Percentiles rank a stretch among this genome's conserved stretches.
phyloP scores from a whole-genome alignment of 306 rosid genomes.

The Quercus rubra region DNA sequence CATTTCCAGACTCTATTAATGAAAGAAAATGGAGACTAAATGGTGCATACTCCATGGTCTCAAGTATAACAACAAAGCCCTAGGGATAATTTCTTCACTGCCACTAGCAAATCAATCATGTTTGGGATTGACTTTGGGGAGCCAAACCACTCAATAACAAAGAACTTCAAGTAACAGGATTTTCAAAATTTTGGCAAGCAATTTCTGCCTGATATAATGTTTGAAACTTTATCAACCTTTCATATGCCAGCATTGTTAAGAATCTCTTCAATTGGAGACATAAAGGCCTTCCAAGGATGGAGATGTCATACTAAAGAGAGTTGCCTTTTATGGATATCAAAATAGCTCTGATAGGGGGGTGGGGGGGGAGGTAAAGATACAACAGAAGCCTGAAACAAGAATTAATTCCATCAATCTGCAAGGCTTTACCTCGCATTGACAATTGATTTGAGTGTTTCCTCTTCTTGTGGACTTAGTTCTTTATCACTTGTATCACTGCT shows the following conservation, averaged over 20 bases:
- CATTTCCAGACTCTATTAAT: neutral
- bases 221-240: neutral
- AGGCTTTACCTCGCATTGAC: constrained; percentile 66
- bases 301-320: neutral
- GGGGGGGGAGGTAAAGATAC: no score
- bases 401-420: neutral
- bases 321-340: neutral
- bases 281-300: neutral
- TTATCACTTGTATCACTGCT: no score
- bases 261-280: no score
- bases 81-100: neutral
- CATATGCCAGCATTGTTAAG: neutral
- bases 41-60: no score
- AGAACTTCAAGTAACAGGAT: neutral
- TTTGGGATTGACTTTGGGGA: no score
- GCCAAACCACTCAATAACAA: no score
- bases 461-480: no score
- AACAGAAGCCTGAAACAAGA: neutral
- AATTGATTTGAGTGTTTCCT: constrained; percentile 49
- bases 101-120: neutral
- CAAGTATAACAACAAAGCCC: neutral
- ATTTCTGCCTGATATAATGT: neutral
- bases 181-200: neutral
- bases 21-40: neutral
- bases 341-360: no score